These are phyloP conservation scores for Penicillium coprophilum DNA, from an alignment of 495 filamentous ascomycete genomes.

Conservation along the genomic window DNA sequence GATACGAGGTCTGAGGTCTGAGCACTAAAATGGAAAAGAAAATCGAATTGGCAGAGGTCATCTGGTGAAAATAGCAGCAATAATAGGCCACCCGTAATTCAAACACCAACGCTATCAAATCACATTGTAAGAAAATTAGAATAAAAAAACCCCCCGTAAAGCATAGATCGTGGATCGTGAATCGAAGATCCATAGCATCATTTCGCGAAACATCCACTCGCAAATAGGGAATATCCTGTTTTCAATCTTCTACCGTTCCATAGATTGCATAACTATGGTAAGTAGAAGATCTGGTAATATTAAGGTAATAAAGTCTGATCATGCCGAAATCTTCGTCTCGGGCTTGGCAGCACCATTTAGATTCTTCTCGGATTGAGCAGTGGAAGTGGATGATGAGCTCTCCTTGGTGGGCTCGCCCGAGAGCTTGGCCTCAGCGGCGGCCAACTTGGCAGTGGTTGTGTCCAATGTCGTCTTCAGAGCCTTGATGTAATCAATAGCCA, in stretches of 20 bases:
- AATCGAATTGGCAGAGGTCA: neutral
- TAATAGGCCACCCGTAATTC: slow-evolving; percentile 1
- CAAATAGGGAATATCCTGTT: neutral
- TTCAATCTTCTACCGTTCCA: neutral
- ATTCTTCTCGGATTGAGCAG: neutral
- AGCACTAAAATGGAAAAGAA: neutral
- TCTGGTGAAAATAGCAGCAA: neutral
- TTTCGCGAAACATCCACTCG: neutral
- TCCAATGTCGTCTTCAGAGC: slow-evolving; percentile 71
- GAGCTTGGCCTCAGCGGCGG: slow-evolving; percentile 56
- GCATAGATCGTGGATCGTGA: neutral
- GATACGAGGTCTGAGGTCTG: neutral
- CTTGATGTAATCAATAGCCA: slow-evolving; percentile 94
- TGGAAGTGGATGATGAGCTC: neutral
- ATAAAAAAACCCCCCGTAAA: too few relatives aligned
- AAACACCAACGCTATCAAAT: slow-evolving; percentile 23
- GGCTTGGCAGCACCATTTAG: neutral
- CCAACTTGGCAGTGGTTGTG: slow-evolving; percentile 63
- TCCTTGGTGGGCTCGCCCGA: slow-evolving; percentile 2
- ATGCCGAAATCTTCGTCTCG: neutral
- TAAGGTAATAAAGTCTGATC: neutral
- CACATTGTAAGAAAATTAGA: neutral
- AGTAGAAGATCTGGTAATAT: neutral
- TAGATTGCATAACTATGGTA: neutral
- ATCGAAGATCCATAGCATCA: slow-evolving; percentile 10